phyloP scores from a whole-genome alignment of 2,329 filamentous ascomycete genomes.

The Trichocomaceae sp. region DNA sequence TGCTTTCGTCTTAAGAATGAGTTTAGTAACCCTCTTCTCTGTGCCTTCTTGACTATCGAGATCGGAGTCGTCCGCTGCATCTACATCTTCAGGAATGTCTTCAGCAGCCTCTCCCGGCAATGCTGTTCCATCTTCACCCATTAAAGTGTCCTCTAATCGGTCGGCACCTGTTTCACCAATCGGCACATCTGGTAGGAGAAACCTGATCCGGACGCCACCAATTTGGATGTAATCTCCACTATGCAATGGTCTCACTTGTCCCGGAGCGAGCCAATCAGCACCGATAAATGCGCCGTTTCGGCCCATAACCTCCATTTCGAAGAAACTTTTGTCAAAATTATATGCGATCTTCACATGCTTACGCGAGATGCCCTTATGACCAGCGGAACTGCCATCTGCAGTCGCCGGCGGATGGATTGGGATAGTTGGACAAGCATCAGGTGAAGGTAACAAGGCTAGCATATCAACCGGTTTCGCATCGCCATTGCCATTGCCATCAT shows the following conservation, averaged over 20 bases:
- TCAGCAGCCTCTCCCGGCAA: conserved; percentile 26
- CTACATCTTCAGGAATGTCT: conserved; percentile 18
- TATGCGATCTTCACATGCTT: conserved; percentile 57
- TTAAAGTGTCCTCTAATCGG: conserved; percentile 36
- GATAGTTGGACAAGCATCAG: conserved; percentile 50
- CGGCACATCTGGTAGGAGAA: conserved; percentile 49
- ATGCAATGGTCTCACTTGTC: conserved; percentile 44
- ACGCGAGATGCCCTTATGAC: conserved; percentile 55
- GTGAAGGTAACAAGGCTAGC: conserved; percentile 44
- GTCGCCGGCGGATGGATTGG: conserved; percentile 53
- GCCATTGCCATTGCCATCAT: conserved; percentile 20
- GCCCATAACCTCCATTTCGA: conserved; percentile 55
- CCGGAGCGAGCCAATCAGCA: conserved; percentile 43
- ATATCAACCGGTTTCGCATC: conserved; percentile 42
- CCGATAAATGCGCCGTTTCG: conserved; percentile 54
- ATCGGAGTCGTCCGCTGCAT: conserved; percentile 20
- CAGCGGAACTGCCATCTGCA: conserved; percentile 39
- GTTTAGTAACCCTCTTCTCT: conserved; percentile 18
- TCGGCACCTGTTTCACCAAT: conserved; percentile 45
- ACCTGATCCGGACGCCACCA: conserved; percentile 51
- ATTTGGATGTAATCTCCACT: conserved; percentile 56
- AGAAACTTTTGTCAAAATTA: conserved; percentile 51
- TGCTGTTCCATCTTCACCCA: conserved; percentile 27
- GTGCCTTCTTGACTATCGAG: conserved; percentile 20
- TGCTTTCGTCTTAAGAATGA: conserved; percentile 13